These are phyloP conservation scores for California macrophylla DNA, from an alignment of 441 rosid species.

Conservation along the genomic window DNA sequence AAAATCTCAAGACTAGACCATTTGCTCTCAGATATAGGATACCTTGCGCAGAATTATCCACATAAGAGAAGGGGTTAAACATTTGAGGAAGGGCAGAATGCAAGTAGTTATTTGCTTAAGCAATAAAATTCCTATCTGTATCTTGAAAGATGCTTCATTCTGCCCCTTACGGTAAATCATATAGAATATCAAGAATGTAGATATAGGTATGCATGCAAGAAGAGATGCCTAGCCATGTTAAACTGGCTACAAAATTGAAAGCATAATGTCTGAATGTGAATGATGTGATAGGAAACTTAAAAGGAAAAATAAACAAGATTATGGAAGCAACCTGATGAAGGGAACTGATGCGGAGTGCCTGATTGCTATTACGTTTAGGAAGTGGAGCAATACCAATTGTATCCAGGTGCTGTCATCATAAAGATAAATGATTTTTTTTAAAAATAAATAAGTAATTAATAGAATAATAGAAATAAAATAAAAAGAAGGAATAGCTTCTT, in stretches of 20 bases:
- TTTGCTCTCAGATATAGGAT: background rate
- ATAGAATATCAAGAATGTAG: background rate
- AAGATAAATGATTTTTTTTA: background rate
- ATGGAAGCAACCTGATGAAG: constrained; percentile 72
- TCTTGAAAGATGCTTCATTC: background rate
- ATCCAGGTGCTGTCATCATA: constrained; percentile 63
- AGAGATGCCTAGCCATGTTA: background rate
- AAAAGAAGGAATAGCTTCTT: constrained; percentile 3
- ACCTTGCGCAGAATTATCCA: background rate
- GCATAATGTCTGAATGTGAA: background rate
- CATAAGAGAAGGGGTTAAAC: constrained; percentile 1
- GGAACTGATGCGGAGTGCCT: constrained; percentile 84
- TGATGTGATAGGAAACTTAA: background rate
- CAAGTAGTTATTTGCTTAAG: background rate
- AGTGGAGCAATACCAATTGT: constrained; percentile 74
- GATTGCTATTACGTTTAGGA: constrained; percentile 75
- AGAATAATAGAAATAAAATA: background rate
- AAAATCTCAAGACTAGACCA: constrained; percentile 2
- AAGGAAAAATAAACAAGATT: constrained; percentile 11
- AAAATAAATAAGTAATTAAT: background rate
- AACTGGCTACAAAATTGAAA: background rate
- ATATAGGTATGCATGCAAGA: constrained; percentile 4
- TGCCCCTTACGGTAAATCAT: background rate
- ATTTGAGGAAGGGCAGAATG: background rate
- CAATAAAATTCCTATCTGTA: background rate